Conservation (phyloP, 202 grass and related monocot species). For the Brachypodium distachyon region DNA sequence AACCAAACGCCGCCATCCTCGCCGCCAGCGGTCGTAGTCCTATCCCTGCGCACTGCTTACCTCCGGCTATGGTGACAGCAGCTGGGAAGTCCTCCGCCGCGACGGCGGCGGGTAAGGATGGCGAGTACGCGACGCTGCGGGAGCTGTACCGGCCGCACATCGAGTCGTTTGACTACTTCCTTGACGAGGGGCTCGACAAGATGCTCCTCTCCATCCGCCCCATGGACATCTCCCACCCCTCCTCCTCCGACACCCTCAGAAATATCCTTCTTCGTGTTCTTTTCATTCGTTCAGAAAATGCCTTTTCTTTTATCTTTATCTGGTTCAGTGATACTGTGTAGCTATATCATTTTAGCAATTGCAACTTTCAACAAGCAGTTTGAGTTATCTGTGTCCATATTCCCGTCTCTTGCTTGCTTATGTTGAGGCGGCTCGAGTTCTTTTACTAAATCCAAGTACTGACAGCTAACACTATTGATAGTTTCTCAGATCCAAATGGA, state of each 20-base stretch:
- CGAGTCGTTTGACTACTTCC: conserved; percentile 80
- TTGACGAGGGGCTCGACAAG: conserved; percentile 71
- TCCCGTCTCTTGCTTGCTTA: background rate
- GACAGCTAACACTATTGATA: background rate
- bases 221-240: conserved; percentile 42
- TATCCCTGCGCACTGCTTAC: background rate
- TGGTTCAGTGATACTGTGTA: background rate
- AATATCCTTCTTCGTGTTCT: conserved; percentile 63
- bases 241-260: conserved; percentile 41
- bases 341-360: background rate
- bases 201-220: conserved; percentile 44
- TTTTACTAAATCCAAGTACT: background rate
- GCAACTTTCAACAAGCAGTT: background rate
- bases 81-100: background rate
- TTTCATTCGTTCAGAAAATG: background rate
- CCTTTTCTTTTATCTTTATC: background rate
- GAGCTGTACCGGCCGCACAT: conserved; percentile 75
- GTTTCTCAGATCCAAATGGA: background rate
- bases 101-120: conserved; percentile 6
- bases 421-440: background rate
- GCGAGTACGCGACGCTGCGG: conserved; percentile 37
- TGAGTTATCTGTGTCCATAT: background rate
- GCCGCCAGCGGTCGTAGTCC: background rate
- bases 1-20: background rate
- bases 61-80: background rate